A percentile compares a stretch with the other conserved stretches of the same genome.
Evolutionary conservation across 106 monocot species (phyloP).

Genomic region (Amphibolis antarctica): DNA sequence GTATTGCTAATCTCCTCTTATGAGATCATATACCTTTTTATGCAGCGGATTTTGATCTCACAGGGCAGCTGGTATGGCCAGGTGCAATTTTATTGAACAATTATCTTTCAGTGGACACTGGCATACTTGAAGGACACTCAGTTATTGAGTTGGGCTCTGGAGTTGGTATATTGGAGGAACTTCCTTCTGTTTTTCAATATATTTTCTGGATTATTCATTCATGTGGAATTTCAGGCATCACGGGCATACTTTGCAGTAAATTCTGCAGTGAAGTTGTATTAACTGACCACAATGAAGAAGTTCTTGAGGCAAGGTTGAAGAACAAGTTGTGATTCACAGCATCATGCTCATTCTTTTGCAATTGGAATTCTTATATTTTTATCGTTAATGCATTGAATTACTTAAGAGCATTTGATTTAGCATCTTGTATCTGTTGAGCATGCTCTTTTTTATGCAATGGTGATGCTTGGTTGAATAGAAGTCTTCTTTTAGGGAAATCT

Average conservation of each 20-base stretch:
- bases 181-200: not conserved
- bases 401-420: not conserved
- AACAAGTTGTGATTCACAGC: not conserved
- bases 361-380: not conserved
- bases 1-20: not conserved
- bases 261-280: slow-evolving; percentile 67
- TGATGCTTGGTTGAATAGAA: no score
- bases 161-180: slow-evolving; percentile 40
- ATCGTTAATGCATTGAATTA: not conserved
- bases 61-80: slow-evolving; percentile 97
- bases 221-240: slow-evolving; percentile 50
- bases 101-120: slow-evolving; percentile 58
- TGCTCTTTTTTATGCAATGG: no score
- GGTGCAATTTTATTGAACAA: slow-evolving; percentile 81
- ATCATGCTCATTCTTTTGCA: not conserved
- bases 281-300: slow-evolving; percentile 97
- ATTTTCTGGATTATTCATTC: not conserved
- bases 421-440: no score
- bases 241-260: slow-evolving; percentile 83
- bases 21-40: not conserved
- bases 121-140: slow-evolving; percentile 45
- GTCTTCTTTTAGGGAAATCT: no score
- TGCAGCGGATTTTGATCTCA: slow-evolving; percentile 90
- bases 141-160: slow-evolving; percentile 93
- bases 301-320: slow-evolving; percentile 55